Conservation (phyloP, 108 stramenopile genomes). For the Chaetoceros tenuissimus region DNA sequence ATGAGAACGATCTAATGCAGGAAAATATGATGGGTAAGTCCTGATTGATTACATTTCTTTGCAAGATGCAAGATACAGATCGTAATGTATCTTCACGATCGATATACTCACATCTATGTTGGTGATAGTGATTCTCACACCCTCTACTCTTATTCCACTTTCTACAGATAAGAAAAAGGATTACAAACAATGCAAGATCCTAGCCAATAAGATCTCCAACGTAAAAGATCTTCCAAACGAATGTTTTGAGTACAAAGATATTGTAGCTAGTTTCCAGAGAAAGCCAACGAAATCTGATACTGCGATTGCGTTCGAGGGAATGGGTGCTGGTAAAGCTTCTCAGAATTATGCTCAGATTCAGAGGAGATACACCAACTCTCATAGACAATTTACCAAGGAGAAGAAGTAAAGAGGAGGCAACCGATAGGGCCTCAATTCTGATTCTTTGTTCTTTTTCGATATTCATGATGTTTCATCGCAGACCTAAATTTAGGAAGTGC, state of each 20-base stretch:
- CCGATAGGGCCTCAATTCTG: not conserved
- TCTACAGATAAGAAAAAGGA: not conserved
- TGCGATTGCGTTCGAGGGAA: conserved; percentile 1
- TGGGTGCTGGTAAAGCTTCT: not conserved
- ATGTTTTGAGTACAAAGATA: conserved; percentile 31
- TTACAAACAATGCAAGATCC: conserved; percentile 3
- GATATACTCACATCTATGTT: not conserved
- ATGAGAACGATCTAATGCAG: conserved; percentile 39
- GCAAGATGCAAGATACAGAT: not conserved
- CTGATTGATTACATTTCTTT: not conserved
- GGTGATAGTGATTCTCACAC: not conserved
- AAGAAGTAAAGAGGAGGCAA: not conserved
- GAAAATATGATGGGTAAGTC: conserved; percentile 14
- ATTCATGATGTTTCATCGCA: not conserved
- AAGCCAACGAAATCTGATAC: conserved; percentile 18
- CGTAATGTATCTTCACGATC: not conserved
- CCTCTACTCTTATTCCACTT: not conserved
- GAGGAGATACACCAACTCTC: conserved; percentile 4
- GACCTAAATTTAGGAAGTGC: too few relatives aligned
- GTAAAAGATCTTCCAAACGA: conserved; percentile 17
- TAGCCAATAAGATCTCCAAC: conserved; percentile 13
- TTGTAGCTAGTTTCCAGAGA: conserved; percentile 19
- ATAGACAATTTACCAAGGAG: conserved; percentile 3
- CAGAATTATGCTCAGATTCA: conserved; percentile 7
- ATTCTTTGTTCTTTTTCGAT: not conserved